These are phyloP conservation scores for Candida sp. DNA, from an alignment of 1,139 yeast genomes.

Conservation along the genomic window DNA sequence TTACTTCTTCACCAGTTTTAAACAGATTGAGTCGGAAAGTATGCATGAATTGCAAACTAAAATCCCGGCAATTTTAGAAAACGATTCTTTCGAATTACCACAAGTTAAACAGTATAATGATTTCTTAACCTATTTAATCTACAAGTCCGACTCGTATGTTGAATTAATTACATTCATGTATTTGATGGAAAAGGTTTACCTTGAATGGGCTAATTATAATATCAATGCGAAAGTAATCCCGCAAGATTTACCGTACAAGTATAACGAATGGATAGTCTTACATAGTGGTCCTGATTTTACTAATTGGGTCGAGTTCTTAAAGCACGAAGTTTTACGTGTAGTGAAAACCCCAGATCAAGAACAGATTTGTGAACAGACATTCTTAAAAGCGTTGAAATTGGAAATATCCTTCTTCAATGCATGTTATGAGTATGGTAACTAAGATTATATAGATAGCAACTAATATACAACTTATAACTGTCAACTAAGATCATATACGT, in stretches of 20 bases:
- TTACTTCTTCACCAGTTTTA: constrained; percentile 37
- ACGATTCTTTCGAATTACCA: constrained; percentile 16
- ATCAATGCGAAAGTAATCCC: constrained; percentile 16
- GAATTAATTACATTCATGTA: constrained; percentile 44
- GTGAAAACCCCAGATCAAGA: constrained; percentile 11
- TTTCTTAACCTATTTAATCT: constrained; percentile 25
- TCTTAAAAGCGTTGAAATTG: constrained; percentile 29
- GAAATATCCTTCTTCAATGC: constrained; percentile 47
- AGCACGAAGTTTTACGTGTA: constrained; percentile 40
- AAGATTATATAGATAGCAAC: too few species aligned
- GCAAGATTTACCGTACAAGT: constrained; percentile 35
- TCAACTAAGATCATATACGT: too few species aligned
- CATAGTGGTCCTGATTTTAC: constrained; percentile 47
- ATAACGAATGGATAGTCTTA: constrained; percentile 49
- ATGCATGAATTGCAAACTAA: constrained; percentile 12
- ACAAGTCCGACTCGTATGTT: constrained; percentile 29
- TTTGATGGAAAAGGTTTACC: constrained; percentile 49
- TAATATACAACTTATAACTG: too few species aligned
- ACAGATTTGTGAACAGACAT: constrained; percentile 25
- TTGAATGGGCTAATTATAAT: constrained; percentile 47
- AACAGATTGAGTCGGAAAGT: constrained; percentile 18
- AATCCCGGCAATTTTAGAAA: constrained; percentile 17
- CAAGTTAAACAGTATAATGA: constrained; percentile 37
- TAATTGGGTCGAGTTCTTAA: constrained; percentile 45
- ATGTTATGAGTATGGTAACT: constrained; percentile 42